phyloP scores from a whole-genome alignment of 2,329 filamentous ascomycete genomes.

The Exophiala sideris region DNA sequence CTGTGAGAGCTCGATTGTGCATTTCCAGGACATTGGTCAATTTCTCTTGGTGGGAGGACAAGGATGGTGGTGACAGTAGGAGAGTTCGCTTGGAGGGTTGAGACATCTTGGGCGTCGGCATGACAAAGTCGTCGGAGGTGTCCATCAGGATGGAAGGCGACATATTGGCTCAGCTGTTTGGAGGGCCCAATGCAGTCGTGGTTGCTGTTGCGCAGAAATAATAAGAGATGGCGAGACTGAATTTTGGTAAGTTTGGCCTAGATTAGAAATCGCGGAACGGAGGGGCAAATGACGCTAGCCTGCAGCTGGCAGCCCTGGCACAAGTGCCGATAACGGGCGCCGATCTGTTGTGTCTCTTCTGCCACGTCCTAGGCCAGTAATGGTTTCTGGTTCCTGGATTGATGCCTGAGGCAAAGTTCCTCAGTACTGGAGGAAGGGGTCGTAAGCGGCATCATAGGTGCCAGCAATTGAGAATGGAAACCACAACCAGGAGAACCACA shows the following conservation, averaged over 20 bases:
- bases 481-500: too few species aligned
- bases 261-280: slow-evolving; percentile 5
- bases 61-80: slow-evolving; percentile 83
- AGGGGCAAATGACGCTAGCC: slow-evolving; percentile 2
- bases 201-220: background rate
- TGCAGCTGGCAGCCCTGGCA: slow-evolving; percentile 1
- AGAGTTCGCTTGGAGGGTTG: slow-evolving; percentile 58
- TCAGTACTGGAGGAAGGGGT: background rate
- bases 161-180: slow-evolving; percentile 20
- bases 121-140: slow-evolving; percentile 52
- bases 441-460: too few species aligned
- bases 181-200: too few species aligned
- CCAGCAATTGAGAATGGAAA: too few species aligned
- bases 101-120: slow-evolving; percentile 31
- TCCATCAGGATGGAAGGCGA: slow-evolving; percentile 55
- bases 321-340: background rate
- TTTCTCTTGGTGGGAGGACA: slow-evolving; percentile 78
- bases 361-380: background rate
- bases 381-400: background rate
- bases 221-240: background rate
- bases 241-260: background rate
- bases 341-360: background rate
- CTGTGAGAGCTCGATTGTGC: slow-evolving; percentile 72
- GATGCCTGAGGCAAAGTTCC: background rate
- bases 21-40: slow-evolving; percentile 67